Base-by-base conservation (phyloP, 192 early-diverging fungal species). In the Chytriomyces sp. region DNA sequence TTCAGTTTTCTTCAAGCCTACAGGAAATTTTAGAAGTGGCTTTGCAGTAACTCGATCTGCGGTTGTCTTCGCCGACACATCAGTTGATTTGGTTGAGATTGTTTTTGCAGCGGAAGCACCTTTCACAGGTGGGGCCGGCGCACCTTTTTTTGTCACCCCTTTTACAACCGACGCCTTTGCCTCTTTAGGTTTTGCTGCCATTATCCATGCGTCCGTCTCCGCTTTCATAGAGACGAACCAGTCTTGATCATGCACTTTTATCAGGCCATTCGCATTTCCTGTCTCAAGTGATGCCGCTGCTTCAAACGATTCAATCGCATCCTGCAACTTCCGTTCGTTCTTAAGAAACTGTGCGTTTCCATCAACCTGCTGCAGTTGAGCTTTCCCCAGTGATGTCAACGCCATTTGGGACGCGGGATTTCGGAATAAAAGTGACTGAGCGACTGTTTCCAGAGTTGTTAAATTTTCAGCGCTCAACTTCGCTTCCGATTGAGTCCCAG, bases 221-320 rank as follows among this genome's bases (percentile, higher is more conserved):
- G n/a, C 14, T 41, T 64, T 40, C 63, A 52, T 38, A n/a, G n/a
- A 12, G 25, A 52, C 3, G 26, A 49, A 68, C 65, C 65, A 68
- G 25, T 68, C 33, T 34, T 68, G 65, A 1, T 54, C 22, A 17
- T 68, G 28, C 12, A 68, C 52, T 34, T 55, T 26, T 19, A 31
- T 55, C 31, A 68, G 10, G 3, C 0, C 3, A 34, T 31, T 31
- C 14, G 44, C 64, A 34, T 31, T 25, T 4, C 70, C 75, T 1
- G 30, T n/a, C 67, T 76, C 73, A 12, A 68, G 52, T 26, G n/a
- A 70, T 3, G 75, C 57, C 31, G 76, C 67, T 5, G 80, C 80
- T 30, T 37, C 39, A 60, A 81, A 81, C 19, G 73, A 39, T 57
- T 75, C 67, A 22, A 78, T 77, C 10, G 76, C 72, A 31, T 75